Evolutionary conservation across 345 rosid species (phyloP), one percentile per base, ranked within the genome.

Genomic region (Cardamine resedifolia): DNA sequence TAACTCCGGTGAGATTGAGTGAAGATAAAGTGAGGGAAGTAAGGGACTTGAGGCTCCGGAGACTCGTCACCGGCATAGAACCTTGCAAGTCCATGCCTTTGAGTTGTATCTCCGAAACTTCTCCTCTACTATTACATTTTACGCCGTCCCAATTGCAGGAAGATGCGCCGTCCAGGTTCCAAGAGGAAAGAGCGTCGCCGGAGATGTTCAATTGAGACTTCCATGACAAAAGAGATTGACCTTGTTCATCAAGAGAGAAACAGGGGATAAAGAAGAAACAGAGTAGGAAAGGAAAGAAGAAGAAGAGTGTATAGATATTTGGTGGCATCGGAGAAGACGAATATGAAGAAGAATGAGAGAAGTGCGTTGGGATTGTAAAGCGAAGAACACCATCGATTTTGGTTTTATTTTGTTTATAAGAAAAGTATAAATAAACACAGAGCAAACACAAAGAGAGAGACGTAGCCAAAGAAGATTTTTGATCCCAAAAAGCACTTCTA

Each of bases 61-160:
- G 81, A 74, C 77, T 87, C 30, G 81, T 81, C 10, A 88, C 81
- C 65, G 92, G 88, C 79, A 83, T 71, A 20, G 83, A 76, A 24
- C 86, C 88, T 69, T 84, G 92, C 77, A 90, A 82, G 74, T 84
- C 88, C 14, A 85, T 49, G 19, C 68, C 83, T 78, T 83, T 81
- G 68, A 93, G 72, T 64, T 74, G 76, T 56, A 93, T 58, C 77
- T 83, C 86, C 3, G 79, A 72, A 21, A 90, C 85, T 23, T 81
- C 67, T 4, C 89, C 88, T 56, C 65, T 55, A 2, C 78, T 57
- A 82, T 82, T 83, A 85, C 98, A 93, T 44, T 21, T 75, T 39
- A 93, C 73, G 24, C 94, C 96, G 70, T 72, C 44, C 98, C 98
- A 93, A 1, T 70, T 79, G 87, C 98, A 93, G 24, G 94, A 86